Percentiles rank a stretch among this genome's conserved stretches.
Evolutionary conservation across 2,329 filamentous ascomycete genomes (phyloP).

Genomic region (Fusarium sp.): DNA sequence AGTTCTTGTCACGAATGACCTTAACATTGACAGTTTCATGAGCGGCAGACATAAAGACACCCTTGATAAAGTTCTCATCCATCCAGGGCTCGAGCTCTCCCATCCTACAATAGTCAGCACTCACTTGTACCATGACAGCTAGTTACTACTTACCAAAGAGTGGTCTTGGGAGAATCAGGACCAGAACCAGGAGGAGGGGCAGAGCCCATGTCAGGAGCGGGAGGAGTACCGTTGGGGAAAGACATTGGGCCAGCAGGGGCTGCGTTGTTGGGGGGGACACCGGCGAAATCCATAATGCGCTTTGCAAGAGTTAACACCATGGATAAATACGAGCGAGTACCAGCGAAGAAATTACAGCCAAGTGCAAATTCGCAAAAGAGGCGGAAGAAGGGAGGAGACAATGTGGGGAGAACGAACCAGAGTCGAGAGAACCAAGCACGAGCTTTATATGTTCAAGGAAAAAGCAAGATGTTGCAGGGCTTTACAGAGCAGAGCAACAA

Average conservation of each 20-base stretch:
- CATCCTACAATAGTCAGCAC: slow-evolving; percentile 75
- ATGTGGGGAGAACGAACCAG: slow-evolving; percentile 16
- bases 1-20: slow-evolving; percentile 99
- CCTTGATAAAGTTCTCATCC: slow-evolving; percentile 98
- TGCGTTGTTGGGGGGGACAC: slow-evolving; percentile 47
- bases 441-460: slow-evolving; percentile 35
- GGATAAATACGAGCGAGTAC: not conserved
- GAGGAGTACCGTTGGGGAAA: slow-evolving; percentile 54
- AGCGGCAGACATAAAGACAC: slow-evolving; percentile 87
- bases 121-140: not conserved
- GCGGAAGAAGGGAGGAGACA: too few relatives aligned
- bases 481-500: slow-evolving; percentile 36
- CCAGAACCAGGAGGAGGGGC: slow-evolving; percentile 48
- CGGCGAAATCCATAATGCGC: slow-evolving; percentile 48
- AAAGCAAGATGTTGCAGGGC: slow-evolving; percentile 36
- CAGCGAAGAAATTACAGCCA: too few relatives aligned
- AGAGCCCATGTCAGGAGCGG: slow-evolving; percentile 51
- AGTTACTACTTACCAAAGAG: slow-evolving; percentile 61
- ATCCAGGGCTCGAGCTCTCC: slow-evolving; percentile 99
- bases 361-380: not conserved
- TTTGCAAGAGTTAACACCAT: slow-evolving; percentile 25
- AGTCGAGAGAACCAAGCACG: slow-evolving; percentile 24
- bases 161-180: slow-evolving; percentile 65
- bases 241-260: slow-evolving; percentile 49
- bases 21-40: slow-evolving; percentile 97